Conservation (phyloP, 116 monocot genomes). For the Iris pallida region DNA sequence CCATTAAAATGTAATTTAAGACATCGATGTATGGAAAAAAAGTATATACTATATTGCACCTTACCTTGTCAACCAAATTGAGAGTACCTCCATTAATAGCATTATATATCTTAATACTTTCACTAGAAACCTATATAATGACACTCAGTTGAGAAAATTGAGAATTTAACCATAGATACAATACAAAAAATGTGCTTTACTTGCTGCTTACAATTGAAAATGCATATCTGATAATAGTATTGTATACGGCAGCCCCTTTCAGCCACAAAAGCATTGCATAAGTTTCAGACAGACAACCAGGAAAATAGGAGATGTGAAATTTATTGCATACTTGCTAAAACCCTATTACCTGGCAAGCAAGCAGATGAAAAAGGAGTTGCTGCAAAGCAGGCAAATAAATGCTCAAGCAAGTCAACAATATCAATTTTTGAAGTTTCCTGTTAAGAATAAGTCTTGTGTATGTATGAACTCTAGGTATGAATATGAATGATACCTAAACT, state of each 20-base stretch:
- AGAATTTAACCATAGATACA: not conserved
- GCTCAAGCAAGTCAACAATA: constrained; percentile 58
- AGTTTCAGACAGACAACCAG: not conserved
- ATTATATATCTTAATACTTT: constrained; percentile 62
- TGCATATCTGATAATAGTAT: constrained; percentile 51
- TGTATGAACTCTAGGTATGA: too few species aligned
- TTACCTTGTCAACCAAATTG: constrained; percentile 73
- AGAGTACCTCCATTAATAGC: constrained; percentile 51
- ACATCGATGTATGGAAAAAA: not conserved
- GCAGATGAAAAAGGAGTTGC: constrained; percentile 68
- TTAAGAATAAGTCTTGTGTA: too few species aligned
- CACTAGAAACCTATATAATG: constrained; percentile 42
- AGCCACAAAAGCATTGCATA: constrained; percentile 47
- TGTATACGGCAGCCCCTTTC: constrained; percentile 48
- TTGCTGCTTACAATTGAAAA: constrained; percentile 53
- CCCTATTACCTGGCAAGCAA: constrained; percentile 50
- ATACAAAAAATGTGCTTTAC: constrained; percentile 2
- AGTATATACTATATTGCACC: not conserved
- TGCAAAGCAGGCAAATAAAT: constrained; percentile 84
- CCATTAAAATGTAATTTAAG: constrained; percentile 7
- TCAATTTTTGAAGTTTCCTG: constrained; percentile 50
- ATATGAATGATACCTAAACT: too few species aligned
- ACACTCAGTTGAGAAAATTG: not conserved
- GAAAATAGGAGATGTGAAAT: not conserved
- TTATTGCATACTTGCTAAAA: too few species aligned